Percentiles rank a stretch among this genome's conserved stretches.
phyloP scores from a whole-genome alignment of 352 stramenopile genomes.

The Phytophthora megakarya region DNA sequence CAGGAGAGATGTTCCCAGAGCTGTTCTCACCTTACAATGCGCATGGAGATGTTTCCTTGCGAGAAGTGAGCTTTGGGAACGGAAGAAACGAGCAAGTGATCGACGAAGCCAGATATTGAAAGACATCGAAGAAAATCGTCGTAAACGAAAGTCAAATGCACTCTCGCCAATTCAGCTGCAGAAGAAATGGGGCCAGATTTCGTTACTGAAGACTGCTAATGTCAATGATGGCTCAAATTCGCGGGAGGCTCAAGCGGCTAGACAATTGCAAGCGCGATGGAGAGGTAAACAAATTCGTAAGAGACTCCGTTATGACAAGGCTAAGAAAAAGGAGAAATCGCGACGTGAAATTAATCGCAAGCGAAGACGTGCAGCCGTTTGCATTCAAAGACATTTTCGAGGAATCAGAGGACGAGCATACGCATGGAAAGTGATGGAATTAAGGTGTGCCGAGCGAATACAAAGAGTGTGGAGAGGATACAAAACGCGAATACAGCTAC shows the following conservation, averaged over 20 bases:
- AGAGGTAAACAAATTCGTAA: slow-evolving; percentile 44
- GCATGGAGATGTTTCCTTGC: slow-evolving; percentile 53
- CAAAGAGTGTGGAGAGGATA: slow-evolving; percentile 65
- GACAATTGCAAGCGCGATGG: slow-evolving; percentile 59
- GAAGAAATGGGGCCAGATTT: slow-evolving; percentile 37
- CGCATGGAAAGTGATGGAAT: slow-evolving; percentile 50
- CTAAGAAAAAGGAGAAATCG: slow-evolving; percentile 35
- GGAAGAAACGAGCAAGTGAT: slow-evolving; percentile 3
- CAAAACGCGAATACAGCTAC: slow-evolving; percentile 45
- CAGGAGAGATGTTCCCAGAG: slow-evolving; percentile 22
- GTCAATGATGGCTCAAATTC: slow-evolving; percentile 7
- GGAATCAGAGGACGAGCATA: slow-evolving; percentile 48
- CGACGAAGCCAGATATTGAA: slow-evolving; percentile 26
- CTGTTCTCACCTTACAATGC: slow-evolving; percentile 49
- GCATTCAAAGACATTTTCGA: slow-evolving; percentile 65
- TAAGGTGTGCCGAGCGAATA: slow-evolving; percentile 46
- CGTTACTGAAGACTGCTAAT: slow-evolving; percentile 9
- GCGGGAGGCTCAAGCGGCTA: slow-evolving; percentile 37
- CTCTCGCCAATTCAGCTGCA: slow-evolving; percentile 26
- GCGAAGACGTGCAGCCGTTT: slow-evolving; percentile 41
- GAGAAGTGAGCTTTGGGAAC: slow-evolving; percentile 14
- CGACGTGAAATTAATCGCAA: slow-evolving; percentile 40
- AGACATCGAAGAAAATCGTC: slow-evolving; percentile 34
- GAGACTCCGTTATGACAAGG: slow-evolving; percentile 49
- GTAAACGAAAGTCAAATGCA: slow-evolving; percentile 22